Evolutionary conservation across 1,284 basidiomycete species (phyloP).

Genomic region (Sanguinoderma infundibulare): DNA sequence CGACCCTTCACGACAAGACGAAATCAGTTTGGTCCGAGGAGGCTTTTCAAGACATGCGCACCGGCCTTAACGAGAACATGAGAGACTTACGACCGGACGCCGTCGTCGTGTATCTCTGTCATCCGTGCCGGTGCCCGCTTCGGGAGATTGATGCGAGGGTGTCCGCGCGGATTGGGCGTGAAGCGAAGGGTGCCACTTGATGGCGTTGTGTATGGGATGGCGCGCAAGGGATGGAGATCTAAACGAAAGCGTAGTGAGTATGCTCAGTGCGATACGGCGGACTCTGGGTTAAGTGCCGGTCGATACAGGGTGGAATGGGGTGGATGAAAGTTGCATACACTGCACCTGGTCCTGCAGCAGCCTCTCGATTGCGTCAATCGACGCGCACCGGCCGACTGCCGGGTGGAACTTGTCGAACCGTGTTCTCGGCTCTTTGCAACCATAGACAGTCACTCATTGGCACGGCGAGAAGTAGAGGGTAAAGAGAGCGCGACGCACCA

Average conservation of each 20-base stretch:
- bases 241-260: too few species aligned
- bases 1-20: too few species aligned
- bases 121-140: too few species aligned
- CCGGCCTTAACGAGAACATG: too few species aligned
- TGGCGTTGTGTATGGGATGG: too few species aligned
- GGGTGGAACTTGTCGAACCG: conserved; percentile 62
- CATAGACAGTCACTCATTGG: neutral
- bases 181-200: too few species aligned
- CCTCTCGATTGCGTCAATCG: conserved; percentile 50
- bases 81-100: conserved; percentile 12
- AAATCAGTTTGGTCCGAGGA: neutral
- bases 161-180: too few species aligned
- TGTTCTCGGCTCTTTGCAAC: conserved; percentile 49
- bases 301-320: neutral
- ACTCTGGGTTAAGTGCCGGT: neutral
- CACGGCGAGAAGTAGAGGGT: neutral
- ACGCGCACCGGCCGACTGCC: conserved; percentile 45
- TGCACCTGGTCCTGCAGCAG: conserved; percentile 51
- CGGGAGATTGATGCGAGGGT: too few species aligned
- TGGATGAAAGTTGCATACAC: conserved; percentile 42
- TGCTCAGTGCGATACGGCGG: too few species aligned
- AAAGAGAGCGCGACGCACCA: conserved; percentile 44
- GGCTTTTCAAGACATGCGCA: conserved; percentile 4
- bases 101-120: neutral
- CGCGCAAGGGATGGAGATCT: too few species aligned